A percentile compares a stretch with the other conserved stretches of the same genome.
These are phyloP conservation scores for Echites panduratus DNA, from an alignment of 257 asterid species.

Conservation along the genomic window DNA sequence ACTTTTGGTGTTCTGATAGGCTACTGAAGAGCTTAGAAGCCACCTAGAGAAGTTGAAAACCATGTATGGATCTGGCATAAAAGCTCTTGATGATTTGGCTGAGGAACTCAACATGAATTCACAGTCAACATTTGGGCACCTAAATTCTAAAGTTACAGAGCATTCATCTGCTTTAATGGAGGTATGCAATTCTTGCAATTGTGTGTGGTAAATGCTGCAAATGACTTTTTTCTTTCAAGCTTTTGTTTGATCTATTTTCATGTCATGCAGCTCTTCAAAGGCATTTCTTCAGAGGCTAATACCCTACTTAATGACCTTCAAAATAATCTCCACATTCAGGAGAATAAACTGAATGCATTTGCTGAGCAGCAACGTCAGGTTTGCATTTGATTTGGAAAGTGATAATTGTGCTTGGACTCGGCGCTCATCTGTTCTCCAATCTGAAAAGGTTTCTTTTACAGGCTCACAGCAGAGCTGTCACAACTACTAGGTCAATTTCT, in stretches of 20 bases:
- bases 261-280: slow-evolving; percentile 61
- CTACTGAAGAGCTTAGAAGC: slow-evolving; percentile 77
- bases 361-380: slow-evolving; percentile 84
- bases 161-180: slow-evolving; percentile 79
- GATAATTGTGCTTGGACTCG: neutral
- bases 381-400: slow-evolving; percentile 12
- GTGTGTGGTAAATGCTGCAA: slow-evolving; percentile 3
- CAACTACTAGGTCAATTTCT: slow-evolving; percentile 70
- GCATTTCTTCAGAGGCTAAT: slow-evolving; percentile 82
- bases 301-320: slow-evolving; percentile 78
- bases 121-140: slow-evolving; percentile 60
- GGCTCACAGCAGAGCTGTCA: slow-evolving; percentile 90
- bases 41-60: slow-evolving; percentile 60
- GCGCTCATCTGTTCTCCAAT: neutral
- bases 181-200: slow-evolving; percentile 40
- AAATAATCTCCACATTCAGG: slow-evolving; percentile 73
- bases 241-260: slow-evolving; percentile 21
- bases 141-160: slow-evolving; percentile 75
- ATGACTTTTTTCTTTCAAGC: slow-evolving; percentile 2
- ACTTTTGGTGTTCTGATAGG: slow-evolving; percentile 34
- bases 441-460: slow-evolving; percentile 25
- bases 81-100: slow-evolving; percentile 65
- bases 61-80: slow-evolving; percentile 77
- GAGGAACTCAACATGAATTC: slow-evolving; percentile 76
- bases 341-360: slow-evolving; percentile 53